These are phyloP conservation scores for Leptoxyphium fumago DNA, from an alignment of 2,329 filamentous ascomycete species.

Conservation along the genomic window DNA sequence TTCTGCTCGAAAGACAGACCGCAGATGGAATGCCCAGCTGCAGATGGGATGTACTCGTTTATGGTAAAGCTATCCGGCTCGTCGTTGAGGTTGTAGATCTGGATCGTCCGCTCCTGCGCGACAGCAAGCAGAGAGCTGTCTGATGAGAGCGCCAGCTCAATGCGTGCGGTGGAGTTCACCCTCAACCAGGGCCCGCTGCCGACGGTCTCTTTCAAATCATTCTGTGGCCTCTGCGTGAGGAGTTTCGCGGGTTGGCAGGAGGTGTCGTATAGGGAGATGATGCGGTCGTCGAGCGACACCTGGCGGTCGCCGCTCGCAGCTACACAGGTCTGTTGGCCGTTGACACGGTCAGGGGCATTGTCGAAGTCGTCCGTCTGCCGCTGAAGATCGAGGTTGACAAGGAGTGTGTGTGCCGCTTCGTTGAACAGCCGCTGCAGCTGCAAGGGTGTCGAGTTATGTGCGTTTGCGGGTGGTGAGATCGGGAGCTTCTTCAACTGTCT, in stretches of 20 bases:
- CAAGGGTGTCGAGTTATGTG: constrained; percentile 6
- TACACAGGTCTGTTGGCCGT: constrained; percentile 10
- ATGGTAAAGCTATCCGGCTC: constrained; percentile 17
- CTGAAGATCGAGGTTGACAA: constrained; percentile 16
- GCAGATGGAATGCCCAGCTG: constrained; percentile 20
- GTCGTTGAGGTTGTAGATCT: constrained; percentile 19
- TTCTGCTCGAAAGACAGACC: constrained; percentile 21
- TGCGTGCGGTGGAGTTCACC: constrained; percentile 13
- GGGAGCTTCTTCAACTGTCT: constrained; percentile 18
- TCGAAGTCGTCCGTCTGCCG: constrained; percentile 8
- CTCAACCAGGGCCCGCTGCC: constrained; percentile 20
- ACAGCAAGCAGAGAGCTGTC: constrained; percentile 19
- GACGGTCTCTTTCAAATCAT: constrained; percentile 19
- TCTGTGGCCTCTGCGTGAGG: constrained; percentile 13
- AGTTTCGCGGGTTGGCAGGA: constrained; percentile 7
- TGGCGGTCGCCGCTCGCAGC: constrained; percentile 12
- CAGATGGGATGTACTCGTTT: constrained; percentile 17
- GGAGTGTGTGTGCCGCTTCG: constrained; percentile 17
- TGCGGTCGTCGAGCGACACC: constrained; percentile 16
- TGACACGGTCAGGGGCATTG: constrained; percentile 6
- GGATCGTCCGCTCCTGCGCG: constrained; percentile 19
- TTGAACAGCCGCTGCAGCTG: constrained; percentile 14
- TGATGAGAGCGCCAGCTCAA: constrained; percentile 18
- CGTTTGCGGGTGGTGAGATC: constrained; percentile 12
- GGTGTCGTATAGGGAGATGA: constrained; percentile 17